Conservation (phyloP, 2,329 filamentous ascomycete genomes). For the Pseudohalonectria lignicola region DNA sequence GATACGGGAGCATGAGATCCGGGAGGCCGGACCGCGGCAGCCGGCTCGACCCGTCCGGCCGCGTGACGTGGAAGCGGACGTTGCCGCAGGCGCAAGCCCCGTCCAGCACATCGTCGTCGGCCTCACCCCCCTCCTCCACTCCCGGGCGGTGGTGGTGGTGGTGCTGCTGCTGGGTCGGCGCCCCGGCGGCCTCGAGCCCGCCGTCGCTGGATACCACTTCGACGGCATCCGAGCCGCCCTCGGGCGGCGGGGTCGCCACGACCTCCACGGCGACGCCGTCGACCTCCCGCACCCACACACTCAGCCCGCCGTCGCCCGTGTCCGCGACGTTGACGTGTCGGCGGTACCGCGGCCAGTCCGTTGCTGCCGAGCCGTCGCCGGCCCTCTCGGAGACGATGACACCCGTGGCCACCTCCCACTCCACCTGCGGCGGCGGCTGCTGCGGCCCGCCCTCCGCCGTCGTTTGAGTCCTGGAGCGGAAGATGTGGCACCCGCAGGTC, state of each 20-base stretch:
- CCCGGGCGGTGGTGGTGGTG: no score
- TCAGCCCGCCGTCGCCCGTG: slow-evolving; percentile 25
- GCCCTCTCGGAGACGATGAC: slow-evolving; percentile 10
- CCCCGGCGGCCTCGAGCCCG: background rate
- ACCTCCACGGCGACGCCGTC: background rate
- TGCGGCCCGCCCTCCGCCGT: background rate
- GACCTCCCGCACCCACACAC: slow-evolving; percentile 16
- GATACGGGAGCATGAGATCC: slow-evolving; percentile 40
- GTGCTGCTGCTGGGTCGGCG: background rate
- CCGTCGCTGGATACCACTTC: background rate
- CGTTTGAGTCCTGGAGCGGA: slow-evolving; percentile 11
- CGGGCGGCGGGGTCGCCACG: slow-evolving; percentile 1
- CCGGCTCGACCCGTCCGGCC: slow-evolving; percentile 31
- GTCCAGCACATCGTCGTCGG: slow-evolving; percentile 4
- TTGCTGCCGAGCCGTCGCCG: background rate
- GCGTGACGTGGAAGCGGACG: slow-evolving; percentile 44
- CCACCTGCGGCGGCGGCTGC: background rate
- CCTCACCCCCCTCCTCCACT: no score
- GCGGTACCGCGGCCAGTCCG: slow-evolving; percentile 3
- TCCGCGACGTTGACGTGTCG: slow-evolving; percentile 15
- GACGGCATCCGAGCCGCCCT: background rate
- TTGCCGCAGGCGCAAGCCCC: slow-evolving; percentile 36
- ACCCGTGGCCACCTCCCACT: slow-evolving; percentile 27
- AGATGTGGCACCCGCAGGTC: slow-evolving; percentile 29
- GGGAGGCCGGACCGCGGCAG: slow-evolving; percentile 35